Evolutionary conservation across 345 rosid genomes (phyloP).

Genomic region (Murraya paniculata): DNA sequence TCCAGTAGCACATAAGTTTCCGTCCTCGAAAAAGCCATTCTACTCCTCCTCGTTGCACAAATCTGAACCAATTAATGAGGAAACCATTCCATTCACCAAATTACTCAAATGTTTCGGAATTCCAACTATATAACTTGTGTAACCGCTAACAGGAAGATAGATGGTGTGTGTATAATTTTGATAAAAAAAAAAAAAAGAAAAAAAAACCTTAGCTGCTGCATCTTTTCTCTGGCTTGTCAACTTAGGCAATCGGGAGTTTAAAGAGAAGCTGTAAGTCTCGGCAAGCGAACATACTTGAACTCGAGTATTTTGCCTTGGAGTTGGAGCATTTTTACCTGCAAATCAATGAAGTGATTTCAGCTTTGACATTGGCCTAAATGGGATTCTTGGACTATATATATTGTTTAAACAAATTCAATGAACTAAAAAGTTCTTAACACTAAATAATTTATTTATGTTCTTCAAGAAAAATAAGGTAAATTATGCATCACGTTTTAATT

Average conservation of each 20-base stretch:
- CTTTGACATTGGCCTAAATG: neutral
- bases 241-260: constrained; percentile 13
- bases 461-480: neutral
- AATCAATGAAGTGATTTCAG: neutral
- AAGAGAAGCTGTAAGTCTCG: constrained; percentile 3
- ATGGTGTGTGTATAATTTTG: neutral
- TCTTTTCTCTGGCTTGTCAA: neutral
- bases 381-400: neutral
- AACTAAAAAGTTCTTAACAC: neutral
- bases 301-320: neutral
- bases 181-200: too few relatives aligned
- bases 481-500: neutral
- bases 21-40: constrained; percentile 45
- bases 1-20: constrained; percentile 76
- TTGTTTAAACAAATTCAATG: too few relatives aligned
- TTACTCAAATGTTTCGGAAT: too few relatives aligned
- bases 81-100: too few relatives aligned
- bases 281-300: constrained; percentile 16
- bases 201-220: constrained; percentile 26
- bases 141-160: neutral
- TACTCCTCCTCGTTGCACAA: constrained; percentile 56
- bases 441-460: neutral
- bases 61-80: constrained; percentile 21
- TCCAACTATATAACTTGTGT: neutral
- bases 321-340: constrained; percentile 21